Evolutionary conservation across 108 stramenopile genomes (phyloP).

Genomic region (Discostella pseudostelligera): DNA sequence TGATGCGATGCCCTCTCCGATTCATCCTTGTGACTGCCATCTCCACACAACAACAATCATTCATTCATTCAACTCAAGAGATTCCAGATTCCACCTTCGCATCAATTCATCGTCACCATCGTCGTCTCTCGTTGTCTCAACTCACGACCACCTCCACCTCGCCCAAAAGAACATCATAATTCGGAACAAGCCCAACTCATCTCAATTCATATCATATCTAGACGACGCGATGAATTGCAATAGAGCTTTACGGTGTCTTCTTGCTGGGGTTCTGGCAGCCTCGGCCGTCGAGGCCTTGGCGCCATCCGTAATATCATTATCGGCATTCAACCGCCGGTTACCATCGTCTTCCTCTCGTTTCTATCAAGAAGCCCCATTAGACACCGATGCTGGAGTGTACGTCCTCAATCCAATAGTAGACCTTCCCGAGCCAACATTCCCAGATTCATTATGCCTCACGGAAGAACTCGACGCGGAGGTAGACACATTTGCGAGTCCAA

Average conservation of each 20-base stretch:
- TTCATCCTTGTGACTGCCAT: too few species aligned
- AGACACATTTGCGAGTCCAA: slow-evolving; percentile 38
- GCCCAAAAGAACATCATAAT: too few species aligned
- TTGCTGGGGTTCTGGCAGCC: slow-evolving; percentile 5
- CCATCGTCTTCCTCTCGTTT: not conserved
- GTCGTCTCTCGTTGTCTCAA: too few species aligned
- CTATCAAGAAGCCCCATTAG: not conserved
- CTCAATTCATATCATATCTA: too few species aligned
- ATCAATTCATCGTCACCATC: too few species aligned
- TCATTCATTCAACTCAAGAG: too few species aligned
- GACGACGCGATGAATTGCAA: not conserved
- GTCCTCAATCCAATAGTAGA: not conserved
- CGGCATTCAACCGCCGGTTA: not conserved
- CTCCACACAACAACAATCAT: too few species aligned
- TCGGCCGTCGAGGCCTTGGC: slow-evolving; percentile 4
- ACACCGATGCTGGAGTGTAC: not conserved
- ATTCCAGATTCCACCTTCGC: too few species aligned
- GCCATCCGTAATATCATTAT: slow-evolving; percentile 2
- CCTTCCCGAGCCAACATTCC: not conserved
- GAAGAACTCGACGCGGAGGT: slow-evolving; percentile 35
- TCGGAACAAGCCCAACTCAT: too few species aligned
- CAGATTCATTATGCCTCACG: slow-evolving; percentile 12
- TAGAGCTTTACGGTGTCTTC: not conserved
- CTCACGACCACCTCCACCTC: too few species aligned
- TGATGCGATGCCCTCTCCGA: too few species aligned